Conservation (phyloP, 768 basidiomycete genomes). For the Tylopilus sp. region DNA sequence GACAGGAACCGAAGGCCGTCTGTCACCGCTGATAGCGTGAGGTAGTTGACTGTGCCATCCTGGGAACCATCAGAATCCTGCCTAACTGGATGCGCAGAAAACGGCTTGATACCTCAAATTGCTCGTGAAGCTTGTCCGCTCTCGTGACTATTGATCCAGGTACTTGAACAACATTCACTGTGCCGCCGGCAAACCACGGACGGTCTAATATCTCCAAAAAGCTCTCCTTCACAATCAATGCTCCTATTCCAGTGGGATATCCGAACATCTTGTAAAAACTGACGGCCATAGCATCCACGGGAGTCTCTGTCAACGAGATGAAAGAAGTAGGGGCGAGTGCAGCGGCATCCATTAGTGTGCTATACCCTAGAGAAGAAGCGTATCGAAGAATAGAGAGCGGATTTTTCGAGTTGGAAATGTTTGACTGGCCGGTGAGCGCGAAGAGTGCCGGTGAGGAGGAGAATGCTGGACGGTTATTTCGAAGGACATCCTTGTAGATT, state of each 20-base stretch:
- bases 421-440: too few species aligned
- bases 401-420: conserved; percentile 74
- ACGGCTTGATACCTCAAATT: conserved; percentile 85
- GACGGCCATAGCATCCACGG: too few species aligned
- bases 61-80: too few species aligned
- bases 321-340: conserved; percentile 72
- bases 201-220: too few species aligned
- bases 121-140: conserved; percentile 57
- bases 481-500: conserved; percentile 46
- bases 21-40: conserved; percentile 70
- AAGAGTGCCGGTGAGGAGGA: conserved; percentile 51
- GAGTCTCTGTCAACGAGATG: conserved; percentile 60
- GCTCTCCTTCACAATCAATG: conserved; percentile 73
- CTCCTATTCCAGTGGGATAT: conserved; percentile 82
- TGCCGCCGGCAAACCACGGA: too few species aligned
- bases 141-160: conserved; percentile 69
- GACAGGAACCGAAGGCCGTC: conserved; percentile 80
- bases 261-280: conserved; percentile 94
- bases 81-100: too few species aligned
- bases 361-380: conserved; percentile 67
- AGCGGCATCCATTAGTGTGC: too few species aligned
- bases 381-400: conserved; percentile 60
- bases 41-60: conserved; percentile 86
- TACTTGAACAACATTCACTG: too few species aligned
- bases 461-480: conserved; percentile 43